Conservation (phyloP, 2,329 filamentous ascomycete genomes). For the Fusarium torulosum region DNA sequence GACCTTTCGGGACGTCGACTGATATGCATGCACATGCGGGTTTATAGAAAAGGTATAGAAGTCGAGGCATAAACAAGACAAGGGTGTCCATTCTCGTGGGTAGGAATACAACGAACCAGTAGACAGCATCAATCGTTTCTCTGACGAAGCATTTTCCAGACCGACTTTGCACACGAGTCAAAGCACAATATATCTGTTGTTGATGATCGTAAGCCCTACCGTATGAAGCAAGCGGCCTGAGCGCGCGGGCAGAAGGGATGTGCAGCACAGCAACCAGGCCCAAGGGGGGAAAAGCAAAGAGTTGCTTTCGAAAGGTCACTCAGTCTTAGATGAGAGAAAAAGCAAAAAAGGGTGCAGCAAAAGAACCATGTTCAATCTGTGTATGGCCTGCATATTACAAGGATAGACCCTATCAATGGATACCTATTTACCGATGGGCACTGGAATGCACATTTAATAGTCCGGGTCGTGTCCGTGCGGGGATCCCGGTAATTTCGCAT, state of each 20-base stretch:
- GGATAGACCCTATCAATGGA: conserved; percentile 1
- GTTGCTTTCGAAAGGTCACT: background rate
- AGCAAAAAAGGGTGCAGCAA: conserved; percentile 43
- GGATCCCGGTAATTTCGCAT: conserved; percentile 37
- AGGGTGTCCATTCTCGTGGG: background rate
- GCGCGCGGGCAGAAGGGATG: conserved; percentile 16
- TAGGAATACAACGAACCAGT: background rate
- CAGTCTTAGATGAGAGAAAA: conserved; percentile 21
- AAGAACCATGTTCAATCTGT: conserved; percentile 34
- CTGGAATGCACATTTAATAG: conserved; percentile 2
- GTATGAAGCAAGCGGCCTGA: conserved; percentile 33
- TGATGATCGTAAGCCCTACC: background rate
- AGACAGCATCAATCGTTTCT: conserved; percentile 4
- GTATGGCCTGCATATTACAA: conserved; percentile 38
- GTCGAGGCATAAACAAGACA: background rate
- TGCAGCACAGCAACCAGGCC: too few species aligned
- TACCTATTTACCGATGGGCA: background rate
- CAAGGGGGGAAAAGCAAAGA: conserved; percentile 36
- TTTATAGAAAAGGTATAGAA: background rate
- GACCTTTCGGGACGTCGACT: background rate
- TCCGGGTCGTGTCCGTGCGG: conserved; percentile 34
- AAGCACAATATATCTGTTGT: background rate
- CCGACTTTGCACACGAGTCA: conserved; percentile 34
- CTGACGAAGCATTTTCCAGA: conserved; percentile 23
- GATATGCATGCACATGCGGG: background rate